phyloP scores from a whole-genome alignment of 352 stramenopile genomes.

The Phytopythium montanum region DNA sequence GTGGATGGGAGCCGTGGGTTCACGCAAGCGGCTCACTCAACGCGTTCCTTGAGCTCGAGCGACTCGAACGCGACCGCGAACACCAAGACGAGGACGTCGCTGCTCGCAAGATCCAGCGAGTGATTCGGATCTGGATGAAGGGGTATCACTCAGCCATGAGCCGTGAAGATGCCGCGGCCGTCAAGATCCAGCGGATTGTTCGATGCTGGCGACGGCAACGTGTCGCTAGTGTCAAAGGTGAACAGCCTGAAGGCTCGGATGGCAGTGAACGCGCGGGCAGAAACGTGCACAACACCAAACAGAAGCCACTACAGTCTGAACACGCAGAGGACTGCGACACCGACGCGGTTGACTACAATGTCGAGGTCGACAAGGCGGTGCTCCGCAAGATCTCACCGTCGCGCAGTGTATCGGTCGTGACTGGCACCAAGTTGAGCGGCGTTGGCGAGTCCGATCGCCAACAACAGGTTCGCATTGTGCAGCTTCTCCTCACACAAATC shows the following conservation, averaged over 20 bases:
- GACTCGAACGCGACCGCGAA: constrained; percentile 21
- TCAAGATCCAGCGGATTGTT: constrained; percentile 30
- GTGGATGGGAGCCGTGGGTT: constrained; percentile 18
- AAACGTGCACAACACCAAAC: neutral
- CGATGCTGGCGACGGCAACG: constrained; percentile 3
- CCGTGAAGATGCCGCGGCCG: constrained; percentile 8
- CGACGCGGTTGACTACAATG: constrained; percentile 1
- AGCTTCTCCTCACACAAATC: neutral
- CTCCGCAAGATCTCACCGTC: neutral
- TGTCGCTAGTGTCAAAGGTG: neutral
- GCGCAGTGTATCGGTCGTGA: neutral
- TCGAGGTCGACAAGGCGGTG: neutral
- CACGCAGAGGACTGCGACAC: neutral
- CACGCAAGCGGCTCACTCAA: constrained; percentile 10
- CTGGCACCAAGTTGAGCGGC: neutral
- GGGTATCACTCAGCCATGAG: neutral
- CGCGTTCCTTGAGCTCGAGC: constrained; percentile 40
- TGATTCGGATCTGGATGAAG: constrained; percentile 32
- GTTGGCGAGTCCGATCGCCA: neutral
- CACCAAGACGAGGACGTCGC: constrained; percentile 13
- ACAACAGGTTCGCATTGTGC: neutral
- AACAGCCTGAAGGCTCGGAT: neutral
- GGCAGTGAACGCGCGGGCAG: neutral
- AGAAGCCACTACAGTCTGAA: neutral
- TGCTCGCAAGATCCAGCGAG: constrained; percentile 34